Conservation (phyloP, 805 yeast species). For the Jamesozyma hellenica region DNA sequence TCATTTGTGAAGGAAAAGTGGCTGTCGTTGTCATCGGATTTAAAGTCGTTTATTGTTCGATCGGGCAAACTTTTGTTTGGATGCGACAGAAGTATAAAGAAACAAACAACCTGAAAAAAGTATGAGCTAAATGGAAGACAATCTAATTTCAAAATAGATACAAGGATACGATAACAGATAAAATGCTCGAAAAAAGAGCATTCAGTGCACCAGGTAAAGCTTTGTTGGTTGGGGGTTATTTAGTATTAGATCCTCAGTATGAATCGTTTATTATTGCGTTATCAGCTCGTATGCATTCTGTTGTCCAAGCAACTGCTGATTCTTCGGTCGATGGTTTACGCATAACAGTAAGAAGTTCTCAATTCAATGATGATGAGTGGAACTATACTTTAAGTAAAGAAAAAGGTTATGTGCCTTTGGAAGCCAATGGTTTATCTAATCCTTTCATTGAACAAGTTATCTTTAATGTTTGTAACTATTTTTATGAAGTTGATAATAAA, state of each 20-base stretch:
- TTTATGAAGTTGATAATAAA: slow-evolving; percentile 25
- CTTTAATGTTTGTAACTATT: slow-evolving; percentile 44
- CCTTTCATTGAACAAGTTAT: slow-evolving; percentile 70
- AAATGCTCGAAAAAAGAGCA: slow-evolving; percentile 31
- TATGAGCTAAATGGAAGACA: too few relatives aligned
- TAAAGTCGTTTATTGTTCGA: too few relatives aligned
- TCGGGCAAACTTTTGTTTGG: neutral
- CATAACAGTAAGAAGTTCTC: slow-evolving; percentile 59
- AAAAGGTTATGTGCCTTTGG: slow-evolving; percentile 16
- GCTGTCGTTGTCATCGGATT: too few relatives aligned
- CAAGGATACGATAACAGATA: too few relatives aligned
- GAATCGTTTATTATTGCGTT: slow-evolving; percentile 76
- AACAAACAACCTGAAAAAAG: neutral
- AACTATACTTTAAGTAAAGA: slow-evolving; percentile 31
- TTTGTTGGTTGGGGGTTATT: slow-evolving; percentile 85
- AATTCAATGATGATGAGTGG: slow-evolving; percentile 69
- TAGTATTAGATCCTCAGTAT: slow-evolving; percentile 73
- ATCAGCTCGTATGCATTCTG: slow-evolving; percentile 82
- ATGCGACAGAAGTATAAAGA: neutral
- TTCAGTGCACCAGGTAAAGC: slow-evolving; percentile 97
- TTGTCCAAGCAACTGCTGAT: slow-evolving; percentile 26
- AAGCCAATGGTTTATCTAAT: slow-evolving; percentile 36
- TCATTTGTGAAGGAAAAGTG: neutral
- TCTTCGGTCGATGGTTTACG: slow-evolving; percentile 8
- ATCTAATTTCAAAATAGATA: too few relatives aligned